Evolutionary conservation across 805 yeast genomes (phyloP).

Genomic region (Henningerozyma blattae): DNA sequence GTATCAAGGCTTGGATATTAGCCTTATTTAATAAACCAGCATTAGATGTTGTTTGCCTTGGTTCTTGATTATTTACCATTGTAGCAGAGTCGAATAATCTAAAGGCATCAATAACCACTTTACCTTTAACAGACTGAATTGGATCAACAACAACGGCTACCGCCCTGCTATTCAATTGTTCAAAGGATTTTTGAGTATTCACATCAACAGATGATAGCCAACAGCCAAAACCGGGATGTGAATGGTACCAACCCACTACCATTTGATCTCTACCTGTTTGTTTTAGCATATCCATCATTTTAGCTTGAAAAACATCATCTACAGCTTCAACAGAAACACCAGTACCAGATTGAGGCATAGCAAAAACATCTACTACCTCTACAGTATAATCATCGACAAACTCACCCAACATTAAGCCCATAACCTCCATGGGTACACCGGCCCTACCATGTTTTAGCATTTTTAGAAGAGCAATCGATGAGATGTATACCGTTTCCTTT

Average conservation of each 20-base stretch:
- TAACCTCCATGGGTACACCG: constrained; percentile 77
- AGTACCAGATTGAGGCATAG: constrained; percentile 98
- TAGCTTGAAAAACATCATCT: constrained; percentile 96
- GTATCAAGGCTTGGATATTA: constrained; percentile 90
- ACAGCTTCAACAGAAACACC: constrained; percentile 99
- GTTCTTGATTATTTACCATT: constrained; percentile 92
- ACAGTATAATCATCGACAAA: constrained; percentile 96
- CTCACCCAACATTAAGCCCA: constrained; percentile 98
- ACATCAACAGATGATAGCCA: constrained; percentile 98
- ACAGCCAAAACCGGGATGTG: constrained; percentile 98
- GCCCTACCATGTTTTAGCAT: constrained; percentile 97
- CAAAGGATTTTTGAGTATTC: constrained; percentile 95
- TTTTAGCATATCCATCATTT: constrained; percentile 98
- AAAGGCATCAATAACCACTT: constrained; percentile 97
- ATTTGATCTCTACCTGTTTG: constrained; percentile 99
- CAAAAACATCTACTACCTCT: constrained; percentile 95
- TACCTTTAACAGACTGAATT: constrained; percentile 96
- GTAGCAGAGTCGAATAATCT: constrained; percentile 82
- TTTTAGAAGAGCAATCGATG: constrained; percentile 86
- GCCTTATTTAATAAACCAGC: constrained; percentile 94
- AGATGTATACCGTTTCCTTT: constrained; percentile 91
- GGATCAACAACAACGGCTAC: constrained; percentile 99
- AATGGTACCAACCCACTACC: constrained; percentile 99
- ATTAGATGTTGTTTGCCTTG: constrained; percentile 94
- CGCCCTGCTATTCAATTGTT: constrained; percentile 87